Base-by-base conservation (phyloP, 2,329 filamentous ascomycete genomes). In the Penicillium thymicola region DNA sequence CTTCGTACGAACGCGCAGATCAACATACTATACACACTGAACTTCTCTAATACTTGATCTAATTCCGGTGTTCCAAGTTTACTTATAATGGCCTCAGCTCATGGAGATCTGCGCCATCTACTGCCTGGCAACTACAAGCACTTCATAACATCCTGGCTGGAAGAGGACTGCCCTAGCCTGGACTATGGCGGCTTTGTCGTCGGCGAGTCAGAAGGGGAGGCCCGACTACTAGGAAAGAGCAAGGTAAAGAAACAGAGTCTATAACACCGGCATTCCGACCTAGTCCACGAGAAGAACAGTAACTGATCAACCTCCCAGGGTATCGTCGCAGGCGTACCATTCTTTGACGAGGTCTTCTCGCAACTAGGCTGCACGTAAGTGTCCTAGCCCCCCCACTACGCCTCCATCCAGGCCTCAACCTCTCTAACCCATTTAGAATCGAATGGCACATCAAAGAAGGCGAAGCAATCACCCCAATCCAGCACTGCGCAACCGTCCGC, bases 171-270 rank as follows among this genome's bases (percentile, higher is more conserved):
- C 3, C 94, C 94, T 5, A 94, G 90, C 51, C 93, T 96, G 76
- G 94, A 99, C 81, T 97, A 96, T 73, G 94, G 90, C 68, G 94
- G 94, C 59, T 99, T 96, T 75, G 94, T 99, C 7, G 94, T 99
- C 25, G 94, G 94, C 49, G 76, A 79, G 59, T 72, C 73, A 7
- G 66, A 71, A 6, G 71, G 72, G 5, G 75, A 77, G 61, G 76
- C 77, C n/a, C 68, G 65, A 62, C 66, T 86, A 21, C 70, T 86
- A 23, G 84, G 84, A 3, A 87, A 86, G 70, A 81, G 79, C 60
- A 73, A 79, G 68, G 80, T 82, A 46, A 34, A 36, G 9, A 14
- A 25, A 25, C 30, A 2, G 44, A 25, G 8, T 5, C 21, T 11
- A 34, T n/a, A 25, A 43, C 5, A 27, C 5, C 5, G 21, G 14